Evolutionary conservation across 805 yeast genomes (phyloP).

Genomic region (Hanseniaspora osmophila): DNA sequence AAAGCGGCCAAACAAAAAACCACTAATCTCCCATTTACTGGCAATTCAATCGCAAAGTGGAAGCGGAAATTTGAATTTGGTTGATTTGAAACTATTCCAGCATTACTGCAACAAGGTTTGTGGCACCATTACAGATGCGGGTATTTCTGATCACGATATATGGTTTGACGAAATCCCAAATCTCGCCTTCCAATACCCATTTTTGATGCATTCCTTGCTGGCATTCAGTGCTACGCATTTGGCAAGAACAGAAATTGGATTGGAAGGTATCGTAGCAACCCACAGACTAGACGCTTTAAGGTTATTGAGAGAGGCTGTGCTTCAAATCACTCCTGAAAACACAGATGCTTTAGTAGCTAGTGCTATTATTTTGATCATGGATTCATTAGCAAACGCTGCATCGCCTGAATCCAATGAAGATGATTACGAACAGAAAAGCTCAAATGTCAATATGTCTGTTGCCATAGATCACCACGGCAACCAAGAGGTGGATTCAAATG

Average conservation of each 20-base stretch:
- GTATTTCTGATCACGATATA: constrained; percentile 64
- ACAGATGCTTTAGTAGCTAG: constrained; percentile 90
- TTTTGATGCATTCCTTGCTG: constrained; percentile 79
- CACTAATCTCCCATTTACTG: constrained; percentile 1
- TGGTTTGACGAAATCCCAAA: constrained; percentile 85
- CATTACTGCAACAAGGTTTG: constrained; percentile 79
- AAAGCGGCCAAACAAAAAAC: background rate
- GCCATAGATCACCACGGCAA: too few relatives aligned
- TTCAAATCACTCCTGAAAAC: constrained; percentile 68
- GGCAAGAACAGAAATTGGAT: constrained; percentile 58
- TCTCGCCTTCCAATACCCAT: constrained; percentile 77
- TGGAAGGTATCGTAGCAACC: constrained; percentile 67
- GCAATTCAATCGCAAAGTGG: constrained; percentile 8
- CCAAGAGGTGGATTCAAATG: too few relatives aligned
- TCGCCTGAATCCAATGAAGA: constrained; percentile 4
- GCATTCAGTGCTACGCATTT: constrained; percentile 90
- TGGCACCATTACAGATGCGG: constrained; percentile 79
- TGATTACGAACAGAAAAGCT: background rate
- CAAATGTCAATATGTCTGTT: too few relatives aligned
- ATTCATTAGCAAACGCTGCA: constrained; percentile 87
- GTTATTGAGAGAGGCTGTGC: constrained; percentile 69
- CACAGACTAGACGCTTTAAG: constrained; percentile 82
- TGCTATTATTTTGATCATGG: constrained; percentile 80
- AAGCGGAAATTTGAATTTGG: constrained; percentile 37
- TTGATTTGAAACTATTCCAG: constrained; percentile 71